Conservation (phyloP, 2,329 filamentous ascomycete genomes). For the Hymenoscyphus scutula region DNA sequence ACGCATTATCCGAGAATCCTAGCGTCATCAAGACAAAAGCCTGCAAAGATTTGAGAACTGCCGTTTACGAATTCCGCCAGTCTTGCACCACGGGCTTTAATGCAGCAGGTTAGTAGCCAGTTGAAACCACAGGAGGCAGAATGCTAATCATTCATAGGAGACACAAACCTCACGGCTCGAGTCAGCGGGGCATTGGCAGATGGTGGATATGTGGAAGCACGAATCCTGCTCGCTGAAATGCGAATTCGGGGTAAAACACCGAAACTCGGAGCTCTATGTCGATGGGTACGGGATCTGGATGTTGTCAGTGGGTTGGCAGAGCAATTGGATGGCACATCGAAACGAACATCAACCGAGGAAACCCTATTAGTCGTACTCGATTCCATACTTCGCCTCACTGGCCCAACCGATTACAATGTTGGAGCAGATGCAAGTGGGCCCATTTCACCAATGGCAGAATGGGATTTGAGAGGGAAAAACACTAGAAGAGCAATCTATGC, state of each 20-base stretch:
- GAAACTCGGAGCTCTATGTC: constrained; percentile 66
- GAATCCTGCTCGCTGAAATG: constrained; percentile 67
- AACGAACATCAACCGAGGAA: constrained; percentile 47
- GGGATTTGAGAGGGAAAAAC: constrained; percentile 52
- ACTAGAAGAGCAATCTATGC: constrained; percentile 49
- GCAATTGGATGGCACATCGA: constrained; percentile 43
- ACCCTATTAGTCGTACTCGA: constrained; percentile 62
- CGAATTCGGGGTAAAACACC: constrained; percentile 62
- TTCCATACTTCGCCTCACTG: constrained; percentile 60
- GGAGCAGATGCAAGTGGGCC: constrained; percentile 38
- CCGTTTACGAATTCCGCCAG: constrained; percentile 67
- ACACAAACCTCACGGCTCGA: constrained; percentile 62
- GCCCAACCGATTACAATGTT: constrained; percentile 53
- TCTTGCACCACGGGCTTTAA: constrained; percentile 66
- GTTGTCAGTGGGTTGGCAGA: constrained; percentile 65
- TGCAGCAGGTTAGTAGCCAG: constrained; percentile 43
- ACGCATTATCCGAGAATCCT: constrained; percentile 56
- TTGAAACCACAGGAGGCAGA: neutral
- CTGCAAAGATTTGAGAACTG: constrained; percentile 64
- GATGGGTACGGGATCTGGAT: constrained; percentile 71
- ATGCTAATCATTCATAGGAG: constrained; percentile 39
- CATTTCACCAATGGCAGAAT: constrained; percentile 58
- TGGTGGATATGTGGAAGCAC: constrained; percentile 63
- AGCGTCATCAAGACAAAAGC: constrained; percentile 64
- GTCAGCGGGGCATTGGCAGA: constrained; percentile 66